Evolutionary conservation across 768 basidiomycete species (phyloP), one percentile per base, ranked within the genome.

Genomic region (Pulveroboletus sp.): DNA sequence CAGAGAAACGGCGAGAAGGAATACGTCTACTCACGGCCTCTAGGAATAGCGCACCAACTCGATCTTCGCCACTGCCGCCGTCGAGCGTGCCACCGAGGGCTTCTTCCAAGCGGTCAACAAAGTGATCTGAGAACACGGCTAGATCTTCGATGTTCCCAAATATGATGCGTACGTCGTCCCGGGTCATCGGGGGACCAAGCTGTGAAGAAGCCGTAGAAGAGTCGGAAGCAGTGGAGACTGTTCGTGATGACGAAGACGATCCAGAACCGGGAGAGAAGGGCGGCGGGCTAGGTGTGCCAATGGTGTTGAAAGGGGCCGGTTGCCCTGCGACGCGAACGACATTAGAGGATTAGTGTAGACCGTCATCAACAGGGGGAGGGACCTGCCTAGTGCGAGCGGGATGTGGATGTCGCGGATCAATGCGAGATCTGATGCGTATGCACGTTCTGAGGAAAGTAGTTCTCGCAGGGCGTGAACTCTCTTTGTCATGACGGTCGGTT

Each of bases 391-490:
- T 40, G 89, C 89, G 46, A 89, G 68, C 6, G 88, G 88, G 36
- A 91, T 82, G 57, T 92, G 84, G 24, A 91, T 76, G 53, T 87
- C 83, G 46, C 83, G 76, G 54, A 92, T 81, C 47, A 91, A 72
- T 14, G 83, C 84, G 26, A 93, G 73, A 73, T 92, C 90, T n/a
- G 82, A 82, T 11, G 89, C 84, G 66, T 91, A 91, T 1, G 86
- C 84, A 26, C 86, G 75, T 61, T 93, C 89, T 18, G 86, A 87
- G 10, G 84, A 80, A 39, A 92, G 75, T 26, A 93, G 69, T 56
- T 93, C 90, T 44, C 81, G 78, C 18, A 92, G 71, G 8, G 89
- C 89, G 64, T 92, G 85, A 21, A 81, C 76, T 33, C 90, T 79
- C 69, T 91, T 91, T 26, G 83, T 77, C 60, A 81, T 66, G 53